Evolutionary conservation across 345 rosid genomes (phyloP).

Genomic region (Hypericum perforatum): DNA sequence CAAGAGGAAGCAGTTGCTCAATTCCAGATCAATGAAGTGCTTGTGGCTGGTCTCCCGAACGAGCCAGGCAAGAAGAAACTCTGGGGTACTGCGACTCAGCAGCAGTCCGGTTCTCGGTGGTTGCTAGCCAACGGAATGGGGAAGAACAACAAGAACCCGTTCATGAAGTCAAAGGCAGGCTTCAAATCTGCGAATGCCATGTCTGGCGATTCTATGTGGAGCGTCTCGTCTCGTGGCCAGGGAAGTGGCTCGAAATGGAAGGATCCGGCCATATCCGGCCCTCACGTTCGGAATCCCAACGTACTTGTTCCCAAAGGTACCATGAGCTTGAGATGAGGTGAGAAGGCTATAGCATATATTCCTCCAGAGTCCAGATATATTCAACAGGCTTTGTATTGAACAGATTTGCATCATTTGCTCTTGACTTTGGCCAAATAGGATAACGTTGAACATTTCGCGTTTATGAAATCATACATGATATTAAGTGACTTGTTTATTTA

Average conservation of each 20-base stretch:
- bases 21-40: constrained; percentile 69
- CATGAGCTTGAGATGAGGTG: constrained; percentile 21
- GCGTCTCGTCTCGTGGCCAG: constrained; percentile 53
- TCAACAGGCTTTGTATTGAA: too few relatives aligned
- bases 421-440: too few relatives aligned
- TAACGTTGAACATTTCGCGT: too few relatives aligned
- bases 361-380: too few relatives aligned
- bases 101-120: constrained; percentile 94
- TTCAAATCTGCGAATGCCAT: constrained; percentile 27
- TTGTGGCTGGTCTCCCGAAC: constrained; percentile 66
- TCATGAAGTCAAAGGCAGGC: constrained; percentile 41
- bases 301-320: constrained; percentile 33
- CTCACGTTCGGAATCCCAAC: constrained; percentile 51
- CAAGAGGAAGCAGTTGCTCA: constrained; percentile 52
- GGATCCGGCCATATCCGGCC: constrained; percentile 29
- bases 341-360: background rate
- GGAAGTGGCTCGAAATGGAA: constrained; percentile 62
- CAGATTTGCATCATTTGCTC: too few relatives aligned
- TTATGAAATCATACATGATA: too few relatives aligned
- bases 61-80: constrained; percentile 57
- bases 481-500: too few relatives aligned
- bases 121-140: constrained; percentile 93
- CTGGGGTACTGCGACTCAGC: constrained; percentile 59
- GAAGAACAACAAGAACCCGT: constrained; percentile 52
- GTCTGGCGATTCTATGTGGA: constrained; percentile 69